Evolutionary conservation across 768 basidiomycete species (phyloP).

Genomic region (Tubosaeta sp.): DNA sequence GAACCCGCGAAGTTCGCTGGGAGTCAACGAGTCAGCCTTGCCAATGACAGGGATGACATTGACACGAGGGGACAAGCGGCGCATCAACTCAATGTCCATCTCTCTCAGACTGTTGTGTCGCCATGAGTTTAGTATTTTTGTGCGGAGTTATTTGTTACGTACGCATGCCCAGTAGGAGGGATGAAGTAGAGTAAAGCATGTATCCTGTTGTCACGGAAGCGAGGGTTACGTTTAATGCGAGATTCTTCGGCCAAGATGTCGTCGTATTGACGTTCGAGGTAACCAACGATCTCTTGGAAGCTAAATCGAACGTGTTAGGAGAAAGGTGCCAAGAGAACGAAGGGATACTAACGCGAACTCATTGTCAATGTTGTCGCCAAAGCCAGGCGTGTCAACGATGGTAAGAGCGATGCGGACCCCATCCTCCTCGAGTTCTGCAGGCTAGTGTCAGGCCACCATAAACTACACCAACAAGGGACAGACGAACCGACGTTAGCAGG

Average conservation of each 20-base stretch:
- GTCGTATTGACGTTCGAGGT: constrained; percentile 98
- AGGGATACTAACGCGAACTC: constrained; percentile 80
- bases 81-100: constrained; percentile 99
- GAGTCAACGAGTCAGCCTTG: constrained; percentile 94
- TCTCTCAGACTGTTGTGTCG: constrained; percentile 68
- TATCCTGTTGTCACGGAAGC: constrained; percentile 97
- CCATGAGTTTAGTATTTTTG: not conserved
- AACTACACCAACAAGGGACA: not conserved
- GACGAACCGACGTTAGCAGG: constrained; percentile 81
- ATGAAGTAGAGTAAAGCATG: constrained; percentile 98
- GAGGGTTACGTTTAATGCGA: constrained; percentile 98
- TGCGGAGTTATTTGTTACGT: constrained; percentile 33
- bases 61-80: constrained; percentile 93
- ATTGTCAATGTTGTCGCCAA: constrained; percentile 98
- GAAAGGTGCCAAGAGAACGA: constrained; percentile 2
- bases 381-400: constrained; percentile 98
- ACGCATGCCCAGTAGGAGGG: constrained; percentile 97
- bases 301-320: constrained; percentile 38
- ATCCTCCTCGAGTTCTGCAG: constrained; percentile 92
- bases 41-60: constrained; percentile 99
- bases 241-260: constrained; percentile 98
- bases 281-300: constrained; percentile 94
- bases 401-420: constrained; percentile 97
- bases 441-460: not conserved
- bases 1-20: constrained; percentile 89